Conservation (phyloP, 805 yeast genomes). For the Groenewaldozyma tartarivorans region DNA sequence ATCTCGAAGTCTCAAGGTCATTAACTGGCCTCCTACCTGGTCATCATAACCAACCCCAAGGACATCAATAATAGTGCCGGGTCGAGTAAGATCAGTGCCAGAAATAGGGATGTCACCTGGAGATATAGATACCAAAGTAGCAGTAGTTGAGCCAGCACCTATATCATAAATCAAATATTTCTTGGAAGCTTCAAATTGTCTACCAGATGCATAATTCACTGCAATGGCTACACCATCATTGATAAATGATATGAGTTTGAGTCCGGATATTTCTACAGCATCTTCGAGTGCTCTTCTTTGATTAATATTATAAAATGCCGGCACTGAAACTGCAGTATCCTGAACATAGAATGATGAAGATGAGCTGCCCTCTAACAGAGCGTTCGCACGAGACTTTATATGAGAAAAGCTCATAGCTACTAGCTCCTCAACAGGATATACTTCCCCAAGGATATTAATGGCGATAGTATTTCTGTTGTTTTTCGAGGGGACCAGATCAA, state of each 20-base stretch:
- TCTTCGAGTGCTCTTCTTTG: conserved; percentile 67
- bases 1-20: conserved; percentile 58
- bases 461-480: conserved; percentile 46
- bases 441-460: conserved; percentile 40
- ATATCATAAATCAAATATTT: conserved; percentile 70
- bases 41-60: conserved; percentile 64
- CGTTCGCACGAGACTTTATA: conserved; percentile 53
- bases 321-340: conserved; percentile 69
- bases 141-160: conserved; percentile 88
- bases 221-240: conserved; percentile 94
- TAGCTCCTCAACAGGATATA: conserved; percentile 63
- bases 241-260: conserved; percentile 56
- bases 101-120: conserved; percentile 28
- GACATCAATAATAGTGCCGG: conserved; percentile 40
- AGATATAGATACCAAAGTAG: conserved; percentile 65
- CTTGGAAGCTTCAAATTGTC: conserved; percentile 36
- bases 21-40: conserved; percentile 63
- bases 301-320: conserved; percentile 54
- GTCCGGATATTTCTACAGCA: conserved; percentile 60
- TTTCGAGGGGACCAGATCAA: conserved; percentile 33
- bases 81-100: conserved; percentile 11
- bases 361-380: conserved; percentile 39
- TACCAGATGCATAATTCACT: conserved; percentile 59
- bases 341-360: conserved; percentile 28
- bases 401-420: conserved; percentile 75